A percentile compares a stretch with the other conserved stretches of the same genome.
Conservation (phyloP, 169 alveolate genomes). For the Pseudocohnilembus persalinus region DNA sequence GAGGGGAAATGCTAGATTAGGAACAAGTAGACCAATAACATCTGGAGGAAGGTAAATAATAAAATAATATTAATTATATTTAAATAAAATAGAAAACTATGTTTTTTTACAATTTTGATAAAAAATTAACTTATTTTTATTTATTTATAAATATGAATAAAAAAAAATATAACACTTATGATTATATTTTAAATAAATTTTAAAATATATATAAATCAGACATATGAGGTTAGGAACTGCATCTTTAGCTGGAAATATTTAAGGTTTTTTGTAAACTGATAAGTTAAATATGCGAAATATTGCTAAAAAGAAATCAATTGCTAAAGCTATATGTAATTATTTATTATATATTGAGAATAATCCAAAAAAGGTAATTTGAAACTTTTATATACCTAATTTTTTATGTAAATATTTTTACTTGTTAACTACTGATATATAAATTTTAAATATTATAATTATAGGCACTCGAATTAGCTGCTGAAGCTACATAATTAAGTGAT, state of each 20-base stretch:
- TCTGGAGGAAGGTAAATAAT: constrained; percentile 81
- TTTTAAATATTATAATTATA: too few species aligned
- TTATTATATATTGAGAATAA: constrained; percentile 87
- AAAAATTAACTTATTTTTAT: constrained; percentile 31
- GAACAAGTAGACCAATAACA: too few species aligned
- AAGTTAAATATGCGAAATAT: constrained; percentile 71
- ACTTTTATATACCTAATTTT: too few species aligned
- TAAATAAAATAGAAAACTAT: constrained; percentile 38
- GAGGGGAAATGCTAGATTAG: constrained; percentile 67
- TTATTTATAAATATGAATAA: neutral
- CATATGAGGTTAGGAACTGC: constrained; percentile 88
- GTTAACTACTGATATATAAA: too few species aligned
- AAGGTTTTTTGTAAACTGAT: constrained; percentile 68
- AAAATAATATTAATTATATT: too few species aligned
- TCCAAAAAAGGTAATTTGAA: constrained; percentile 58
- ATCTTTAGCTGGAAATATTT: constrained; percentile 68
- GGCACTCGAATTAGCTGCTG: constrained; percentile 88
- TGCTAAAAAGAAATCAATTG: constrained; percentile 73
- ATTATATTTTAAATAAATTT: neutral
- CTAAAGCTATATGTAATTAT: constrained; percentile 89
- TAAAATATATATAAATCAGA: neutral
- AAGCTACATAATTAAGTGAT: constrained; percentile 76
- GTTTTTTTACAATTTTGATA: constrained; percentile 38
- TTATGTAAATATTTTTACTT: too few species aligned
- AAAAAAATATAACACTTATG: too few species aligned